phyloP scores from a whole-genome alignment of 2,329 filamentous ascomycete species.

The Zelopaecilomyces penicillatus region DNA sequence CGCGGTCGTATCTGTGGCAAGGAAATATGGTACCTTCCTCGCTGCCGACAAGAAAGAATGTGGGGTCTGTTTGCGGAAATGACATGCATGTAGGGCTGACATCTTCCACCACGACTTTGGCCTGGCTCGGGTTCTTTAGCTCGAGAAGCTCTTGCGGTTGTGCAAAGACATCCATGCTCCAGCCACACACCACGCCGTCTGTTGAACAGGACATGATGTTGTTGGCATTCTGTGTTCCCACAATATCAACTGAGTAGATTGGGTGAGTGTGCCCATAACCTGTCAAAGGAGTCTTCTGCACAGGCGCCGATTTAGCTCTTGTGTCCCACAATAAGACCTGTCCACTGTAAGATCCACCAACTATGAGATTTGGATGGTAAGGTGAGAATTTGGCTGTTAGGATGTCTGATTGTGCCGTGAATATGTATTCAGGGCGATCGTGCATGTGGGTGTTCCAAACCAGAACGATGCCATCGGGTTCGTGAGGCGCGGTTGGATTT shows the following conservation, averaged over 20 bases:
- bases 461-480: conserved; percentile 86
- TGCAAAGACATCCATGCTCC: conserved; percentile 96
- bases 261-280: conserved; percentile 94
- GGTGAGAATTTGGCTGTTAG: conserved; percentile 96
- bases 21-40: conserved; percentile 96
- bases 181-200: conserved; percentile 91
- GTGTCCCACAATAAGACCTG: conserved; percentile 98
- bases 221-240: conserved; percentile 96
- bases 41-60: conserved; percentile 93
- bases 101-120: conserved; percentile 73
- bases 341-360: conserved; percentile 92
- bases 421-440: conserved; percentile 89
- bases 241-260: conserved; percentile 89
- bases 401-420: conserved; percentile 93
- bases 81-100: conserved; percentile 90
- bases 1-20: conserved; percentile 93
- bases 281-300: conserved; percentile 92
- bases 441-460: conserved; percentile 97
- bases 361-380: conserved; percentile 91
- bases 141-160: conserved; percentile 93
- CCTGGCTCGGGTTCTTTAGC: conserved; percentile 73
- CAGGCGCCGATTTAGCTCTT: conserved; percentile 75
- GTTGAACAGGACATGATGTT: conserved; percentile 97
- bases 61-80: conserved; percentile 91
- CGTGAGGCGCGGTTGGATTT: conserved; percentile 88